Evolutionary conservation across 1,139 yeast species (phyloP).

Genomic region (Suhomyces guaymorum): DNA sequence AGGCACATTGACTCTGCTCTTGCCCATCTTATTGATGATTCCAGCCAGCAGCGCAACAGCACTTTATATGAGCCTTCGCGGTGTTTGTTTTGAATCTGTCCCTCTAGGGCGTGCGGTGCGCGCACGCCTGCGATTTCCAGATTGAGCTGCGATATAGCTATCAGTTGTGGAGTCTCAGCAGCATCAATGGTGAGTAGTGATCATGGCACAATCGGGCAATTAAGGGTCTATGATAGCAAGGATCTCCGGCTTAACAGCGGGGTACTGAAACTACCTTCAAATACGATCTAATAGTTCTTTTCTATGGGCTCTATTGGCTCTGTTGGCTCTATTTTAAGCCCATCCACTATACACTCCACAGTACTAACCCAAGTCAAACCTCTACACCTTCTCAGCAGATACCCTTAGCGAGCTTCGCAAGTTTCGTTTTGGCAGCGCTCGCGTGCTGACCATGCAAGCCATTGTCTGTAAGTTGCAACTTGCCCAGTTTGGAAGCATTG

Average conservation of each 20-base stretch:
- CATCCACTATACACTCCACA: background rate
- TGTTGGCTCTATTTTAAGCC: no score
- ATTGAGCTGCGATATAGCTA: conserved; percentile 1
- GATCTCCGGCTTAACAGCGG: no score
- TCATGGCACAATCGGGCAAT: no score
- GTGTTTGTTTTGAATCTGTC: conserved; percentile 16
- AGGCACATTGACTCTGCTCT: conserved; percentile 30
- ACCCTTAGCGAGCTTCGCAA: conserved; percentile 64
- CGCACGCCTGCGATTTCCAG: conserved; percentile 13
- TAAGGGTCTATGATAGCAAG: no score
- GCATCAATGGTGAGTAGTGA: conserved; percentile 5
- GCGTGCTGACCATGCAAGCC: conserved; percentile 66
- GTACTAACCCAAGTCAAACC: conserved; percentile 30
- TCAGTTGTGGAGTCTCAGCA: background rate
- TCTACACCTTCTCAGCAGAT: conserved; percentile 67
- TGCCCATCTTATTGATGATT: conserved; percentile 19
- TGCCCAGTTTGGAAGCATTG: no score
- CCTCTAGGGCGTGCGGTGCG: conserved; percentile 10
- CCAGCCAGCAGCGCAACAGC: conserved; percentile 4
- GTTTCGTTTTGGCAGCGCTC: conserved; percentile 70
- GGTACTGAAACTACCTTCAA: no score
- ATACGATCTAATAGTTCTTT: no score
- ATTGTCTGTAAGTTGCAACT: conserved; percentile 59
- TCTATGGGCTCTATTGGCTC: no score
- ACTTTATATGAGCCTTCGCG: conserved; percentile 10